phyloP scores from a whole-genome alignment of 192 early-diverging fungal species.

The Powellomyces hirtus region DNA sequence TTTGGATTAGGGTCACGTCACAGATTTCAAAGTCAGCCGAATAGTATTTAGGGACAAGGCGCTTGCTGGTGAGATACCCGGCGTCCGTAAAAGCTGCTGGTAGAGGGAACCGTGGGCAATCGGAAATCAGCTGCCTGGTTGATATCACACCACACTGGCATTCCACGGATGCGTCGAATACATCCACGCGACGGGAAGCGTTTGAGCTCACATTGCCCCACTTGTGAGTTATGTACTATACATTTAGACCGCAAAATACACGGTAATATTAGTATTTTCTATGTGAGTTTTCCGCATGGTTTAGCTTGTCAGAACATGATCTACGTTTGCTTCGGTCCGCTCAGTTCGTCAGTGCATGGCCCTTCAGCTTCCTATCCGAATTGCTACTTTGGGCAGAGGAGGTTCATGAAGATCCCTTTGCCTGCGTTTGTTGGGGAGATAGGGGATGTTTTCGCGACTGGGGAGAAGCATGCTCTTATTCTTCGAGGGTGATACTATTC shows the following conservation, averaged over 20 bases:
- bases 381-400: not conserved
- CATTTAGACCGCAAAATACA: no score
- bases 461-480: not conserved
- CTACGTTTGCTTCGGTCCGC: no score
- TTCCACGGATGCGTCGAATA: no score
- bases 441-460: not conserved
- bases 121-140: no score
- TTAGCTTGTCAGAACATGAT: no score
- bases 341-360: not conserved
- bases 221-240: no score
- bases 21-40: conserved; percentile 46
- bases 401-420: not conserved
- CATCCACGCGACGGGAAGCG: no score
- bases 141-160: no score
- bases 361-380: not conserved
- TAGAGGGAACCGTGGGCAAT: conserved; percentile 5
- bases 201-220: no score
- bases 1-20: conserved; percentile 32
- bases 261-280: no score
- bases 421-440: not conserved
- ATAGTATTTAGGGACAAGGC: conserved; percentile 49
- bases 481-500: not conserved
- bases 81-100: conserved; percentile 48
- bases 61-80: conserved; percentile 49
- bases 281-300: no score